A percentile compares a stretch with the other conserved stretches of the same genome.
Conservation (phyloP, 495 filamentous ascomycete genomes). For the Neurospora sublineolata region DNA sequence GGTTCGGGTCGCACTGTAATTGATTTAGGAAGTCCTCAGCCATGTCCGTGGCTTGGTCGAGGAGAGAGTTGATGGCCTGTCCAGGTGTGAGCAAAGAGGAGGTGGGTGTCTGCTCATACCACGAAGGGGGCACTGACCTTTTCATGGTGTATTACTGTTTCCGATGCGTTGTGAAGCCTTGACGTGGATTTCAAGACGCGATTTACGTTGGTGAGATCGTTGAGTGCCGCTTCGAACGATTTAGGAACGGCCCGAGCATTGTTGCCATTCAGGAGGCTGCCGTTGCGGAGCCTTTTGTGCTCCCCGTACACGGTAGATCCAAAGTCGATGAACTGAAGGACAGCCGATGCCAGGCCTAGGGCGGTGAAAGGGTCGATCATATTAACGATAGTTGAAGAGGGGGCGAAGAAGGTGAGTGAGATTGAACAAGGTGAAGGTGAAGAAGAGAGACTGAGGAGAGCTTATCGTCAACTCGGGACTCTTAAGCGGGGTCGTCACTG, state of each 20-base stretch:
- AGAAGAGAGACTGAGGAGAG: neutral
- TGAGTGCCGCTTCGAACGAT: neutral
- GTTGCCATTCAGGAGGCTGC: neutral
- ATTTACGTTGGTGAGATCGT: neutral
- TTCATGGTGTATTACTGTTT: neutral
- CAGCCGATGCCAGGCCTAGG: constrained; percentile 8
- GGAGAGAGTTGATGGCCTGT: neutral
- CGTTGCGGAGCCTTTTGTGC: neutral
- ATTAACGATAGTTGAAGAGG: neutral
- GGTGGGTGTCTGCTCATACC: neutral
- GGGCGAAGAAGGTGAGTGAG: neutral
- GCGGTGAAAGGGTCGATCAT: constrained; percentile 7
- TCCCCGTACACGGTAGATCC: neutral
- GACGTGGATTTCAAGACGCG: neutral
- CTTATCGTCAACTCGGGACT: neutral
- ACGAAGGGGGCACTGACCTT: neutral
- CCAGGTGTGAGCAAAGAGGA: neutral
- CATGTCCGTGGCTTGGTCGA: neutral
- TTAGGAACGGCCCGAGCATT: neutral
- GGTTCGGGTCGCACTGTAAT: neutral
- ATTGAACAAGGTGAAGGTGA: neutral
- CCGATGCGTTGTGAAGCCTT: neutral
- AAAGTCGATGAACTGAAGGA: constrained; percentile 10
- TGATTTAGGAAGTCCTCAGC: neutral
- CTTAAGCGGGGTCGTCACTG: neutral